Base-by-base conservation (phyloP, 345 rosid genomes). In the Gossypium anomalum region DNA sequence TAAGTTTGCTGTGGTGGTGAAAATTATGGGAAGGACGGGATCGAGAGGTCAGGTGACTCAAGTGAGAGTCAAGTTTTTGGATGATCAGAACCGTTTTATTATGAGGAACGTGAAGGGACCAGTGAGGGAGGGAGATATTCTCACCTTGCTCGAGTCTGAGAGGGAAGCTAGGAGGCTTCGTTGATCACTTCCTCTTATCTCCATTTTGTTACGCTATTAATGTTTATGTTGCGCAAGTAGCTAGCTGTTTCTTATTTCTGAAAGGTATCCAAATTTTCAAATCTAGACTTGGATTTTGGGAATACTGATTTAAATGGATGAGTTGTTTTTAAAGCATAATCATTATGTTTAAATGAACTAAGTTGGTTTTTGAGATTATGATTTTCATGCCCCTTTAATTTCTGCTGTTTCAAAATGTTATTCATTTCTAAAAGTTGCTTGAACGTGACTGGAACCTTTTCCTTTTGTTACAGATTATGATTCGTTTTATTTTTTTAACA, bases 81-180 rank as follows among this genome's bases (percentile, higher is more conserved):
- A 57, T 57, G 29, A 57, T 10, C 61, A 20, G 29, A 57, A 20
- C 29, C 29, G 15, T 57, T 57, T 57, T 13, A 57, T 57, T 9
- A 57, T 57, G 61, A 57, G 61, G 61, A 57, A 57, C 3, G 61
- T 57, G 4, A 57, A 57, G 29, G 61, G 61, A 20, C 61, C 61
- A 0, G 61, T 57, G 14, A 20, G 61, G 27, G 61, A 57, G 61
- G 61, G 61, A 20, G 61, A 57, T 57, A 57, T 57, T 57, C 61
- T 56, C 60, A 56, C 60, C 14, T 20, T 56, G 60, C 60, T 56
- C 14, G 60, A 56, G 27, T 56, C 60, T 25, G 60, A 56, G 60
- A 56, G 60, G 60, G 60, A 56, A 56, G 60, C 60, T 20, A 56
- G 60, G 60, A 57, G 61, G 27, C 61, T 57, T 57, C 61, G 61